A percentile compares a stretch with the other conserved stretches of the same genome.
Evolutionary conservation across 78 protist genomes (phyloP).

Genomic region (Guillardia theta): DNA sequence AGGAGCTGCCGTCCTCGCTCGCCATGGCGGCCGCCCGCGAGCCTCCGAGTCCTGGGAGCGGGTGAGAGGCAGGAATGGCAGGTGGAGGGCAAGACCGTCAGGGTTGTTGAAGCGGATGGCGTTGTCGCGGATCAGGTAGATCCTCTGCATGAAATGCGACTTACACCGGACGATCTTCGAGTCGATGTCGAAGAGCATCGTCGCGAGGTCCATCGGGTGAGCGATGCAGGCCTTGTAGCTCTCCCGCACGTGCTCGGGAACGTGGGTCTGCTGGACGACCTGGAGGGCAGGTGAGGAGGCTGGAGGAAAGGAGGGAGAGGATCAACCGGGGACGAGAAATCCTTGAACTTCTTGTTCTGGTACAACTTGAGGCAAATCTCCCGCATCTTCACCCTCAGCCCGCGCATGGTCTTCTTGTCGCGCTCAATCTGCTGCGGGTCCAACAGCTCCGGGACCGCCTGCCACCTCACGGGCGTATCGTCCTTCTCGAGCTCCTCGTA

Average conservation of each 20-base stretch:
- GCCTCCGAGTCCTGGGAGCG: neutral
- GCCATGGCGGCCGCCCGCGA: neutral
- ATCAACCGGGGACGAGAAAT: neutral
- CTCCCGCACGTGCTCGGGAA: neutral
- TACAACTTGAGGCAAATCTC: neutral
- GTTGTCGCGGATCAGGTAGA: neutral
- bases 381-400: neutral
- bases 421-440: constrained; percentile 6
- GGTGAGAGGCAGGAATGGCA: neutral
- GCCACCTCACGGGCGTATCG: neutral
- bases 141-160: neutral
- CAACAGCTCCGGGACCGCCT: neutral
- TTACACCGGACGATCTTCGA: neutral
- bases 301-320: neutral
- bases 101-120: neutral
- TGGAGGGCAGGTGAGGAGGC: neutral
- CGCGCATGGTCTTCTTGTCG: neutral
- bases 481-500: neutral
- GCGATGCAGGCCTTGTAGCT: neutral
- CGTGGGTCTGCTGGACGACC: neutral
- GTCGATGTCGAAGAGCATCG: neutral
- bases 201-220: constrained; percentile 25
- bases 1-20: neutral
- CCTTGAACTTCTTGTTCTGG: neutral
- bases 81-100: neutral